Conservation (phyloP, 2,329 filamentous ascomycete species). For the Colletotrichum sp. region DNA sequence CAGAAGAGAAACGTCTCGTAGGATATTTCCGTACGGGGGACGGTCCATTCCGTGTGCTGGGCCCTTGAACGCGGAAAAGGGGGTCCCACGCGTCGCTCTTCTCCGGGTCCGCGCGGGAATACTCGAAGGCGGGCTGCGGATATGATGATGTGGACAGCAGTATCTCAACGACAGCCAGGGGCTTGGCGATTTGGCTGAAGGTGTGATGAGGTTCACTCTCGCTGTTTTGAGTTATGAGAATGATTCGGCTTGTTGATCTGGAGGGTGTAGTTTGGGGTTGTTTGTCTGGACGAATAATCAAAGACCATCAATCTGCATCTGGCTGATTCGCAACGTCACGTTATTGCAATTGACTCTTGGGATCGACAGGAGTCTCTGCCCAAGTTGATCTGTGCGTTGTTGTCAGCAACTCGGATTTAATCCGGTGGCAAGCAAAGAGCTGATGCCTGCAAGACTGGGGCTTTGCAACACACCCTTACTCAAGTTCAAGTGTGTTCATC, state of each 20-base stretch:
- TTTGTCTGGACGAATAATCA: background rate
- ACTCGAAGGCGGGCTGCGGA: background rate
- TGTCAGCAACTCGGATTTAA: background rate
- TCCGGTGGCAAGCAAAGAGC: background rate
- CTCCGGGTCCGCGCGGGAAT: background rate
- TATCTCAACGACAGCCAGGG: rapidly evolving
- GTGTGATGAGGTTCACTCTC: background rate
- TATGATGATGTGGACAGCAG: background rate
- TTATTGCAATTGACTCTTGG: background rate
- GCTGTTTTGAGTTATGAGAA: rapidly evolving
- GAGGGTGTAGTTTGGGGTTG: background rate
- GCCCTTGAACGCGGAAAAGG: background rate
- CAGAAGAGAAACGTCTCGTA: background rate
- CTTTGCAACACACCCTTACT: background rate
- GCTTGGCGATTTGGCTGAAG: rapidly evolving
- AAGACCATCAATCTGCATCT: background rate
- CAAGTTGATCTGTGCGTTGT: background rate
- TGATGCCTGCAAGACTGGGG: background rate
- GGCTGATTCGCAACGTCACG: background rate
- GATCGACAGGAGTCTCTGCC: background rate
- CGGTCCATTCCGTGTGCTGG: background rate
- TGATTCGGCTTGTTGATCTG: rapidly evolving
- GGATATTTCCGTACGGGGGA: background rate
- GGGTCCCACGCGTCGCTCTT: background rate
- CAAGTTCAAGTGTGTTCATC: background rate